Conservation (phyloP, 306 rosid species). For the Cucumis sativus region DNA sequence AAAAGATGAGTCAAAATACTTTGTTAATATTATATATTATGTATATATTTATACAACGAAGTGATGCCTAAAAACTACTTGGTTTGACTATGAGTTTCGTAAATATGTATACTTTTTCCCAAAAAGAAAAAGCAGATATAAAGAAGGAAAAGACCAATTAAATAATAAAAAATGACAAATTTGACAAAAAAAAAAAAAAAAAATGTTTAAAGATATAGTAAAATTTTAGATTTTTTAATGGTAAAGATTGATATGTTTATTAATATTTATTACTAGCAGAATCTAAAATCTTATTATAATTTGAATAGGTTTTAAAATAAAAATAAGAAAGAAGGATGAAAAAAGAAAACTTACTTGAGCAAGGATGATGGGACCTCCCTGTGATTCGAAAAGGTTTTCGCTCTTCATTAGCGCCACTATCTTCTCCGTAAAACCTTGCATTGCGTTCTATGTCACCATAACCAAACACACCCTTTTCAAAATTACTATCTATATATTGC, state of each 20-base stretch:
- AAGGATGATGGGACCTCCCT: slow-evolving; percentile 98
- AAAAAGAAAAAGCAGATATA: not conserved
- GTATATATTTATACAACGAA: not conserved
- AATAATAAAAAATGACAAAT: not conserved
- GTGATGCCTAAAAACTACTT: not conserved
- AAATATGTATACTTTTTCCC: not conserved
- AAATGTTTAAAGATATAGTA: too few species aligned
- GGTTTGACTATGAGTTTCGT: not conserved
- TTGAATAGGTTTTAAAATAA: not conserved
- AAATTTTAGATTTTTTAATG: too few species aligned
- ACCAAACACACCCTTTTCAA: not conserved
- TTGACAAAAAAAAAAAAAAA: too few species aligned
- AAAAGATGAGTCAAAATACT: too few species aligned
- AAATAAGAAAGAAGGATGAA: not conserved
- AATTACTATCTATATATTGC: too few species aligned
- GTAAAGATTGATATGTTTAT: too few species aligned
- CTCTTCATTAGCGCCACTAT: slow-evolving; percentile 88
- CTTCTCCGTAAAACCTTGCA: slow-evolving; percentile 89
- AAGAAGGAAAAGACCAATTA: not conserved
- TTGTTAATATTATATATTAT: too few species aligned
- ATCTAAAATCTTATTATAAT: too few species aligned
- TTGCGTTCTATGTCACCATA: slow-evolving; percentile 52
- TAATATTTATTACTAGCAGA: too few species aligned
- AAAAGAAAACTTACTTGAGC: slow-evolving; percentile 49
- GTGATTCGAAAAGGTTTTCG: slow-evolving; percentile 66